phyloP scores from a whole-genome alignment of 768 basidiomycete genomes.

The Tephrocybe rancida region DNA sequence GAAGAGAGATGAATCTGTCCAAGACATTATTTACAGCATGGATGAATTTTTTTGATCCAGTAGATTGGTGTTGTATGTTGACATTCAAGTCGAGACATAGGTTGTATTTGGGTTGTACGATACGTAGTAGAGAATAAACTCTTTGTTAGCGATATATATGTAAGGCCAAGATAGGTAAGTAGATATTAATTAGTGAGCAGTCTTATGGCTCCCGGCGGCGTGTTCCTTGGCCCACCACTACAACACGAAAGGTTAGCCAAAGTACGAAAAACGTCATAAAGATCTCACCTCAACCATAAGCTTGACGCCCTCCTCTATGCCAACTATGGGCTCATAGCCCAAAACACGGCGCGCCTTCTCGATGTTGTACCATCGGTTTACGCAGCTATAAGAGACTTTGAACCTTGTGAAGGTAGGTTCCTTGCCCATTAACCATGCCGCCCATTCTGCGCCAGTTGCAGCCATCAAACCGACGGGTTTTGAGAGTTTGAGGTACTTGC shows the following conservation, averaged over 20 bases:
- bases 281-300: conserved; percentile 69
- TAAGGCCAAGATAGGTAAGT: background rate
- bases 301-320: conserved; percentile 85
- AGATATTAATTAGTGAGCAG: conserved; percentile 32
- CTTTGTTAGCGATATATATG: conserved; percentile 8
- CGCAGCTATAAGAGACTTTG: conserved; percentile 80
- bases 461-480: conserved; percentile 67
- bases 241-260: background rate
- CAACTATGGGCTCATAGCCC: conserved; percentile 91
- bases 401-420: conserved; percentile 86
- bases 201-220: conserved; percentile 37
- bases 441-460: conserved; percentile 75
- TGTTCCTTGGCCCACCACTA: conserved; percentile 54
- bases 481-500: conserved; percentile 50
- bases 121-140: conserved; percentile 10
- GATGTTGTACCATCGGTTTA: conserved; percentile 87
- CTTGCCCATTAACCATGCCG: conserved; percentile 71
- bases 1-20: conserved; percentile 37
- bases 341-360: conserved; percentile 91
- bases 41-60: no score
- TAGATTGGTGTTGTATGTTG: background rate
- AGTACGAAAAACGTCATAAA: background rate
- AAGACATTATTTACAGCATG: conserved; percentile 8
- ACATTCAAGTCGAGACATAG: background rate
- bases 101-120: conserved; percentile 4